Evolutionary conservation across 176 grass and related monocot genomes (phyloP), one percentile per base, ranked within the genome.

Genomic region (Poa pratensis): DNA sequence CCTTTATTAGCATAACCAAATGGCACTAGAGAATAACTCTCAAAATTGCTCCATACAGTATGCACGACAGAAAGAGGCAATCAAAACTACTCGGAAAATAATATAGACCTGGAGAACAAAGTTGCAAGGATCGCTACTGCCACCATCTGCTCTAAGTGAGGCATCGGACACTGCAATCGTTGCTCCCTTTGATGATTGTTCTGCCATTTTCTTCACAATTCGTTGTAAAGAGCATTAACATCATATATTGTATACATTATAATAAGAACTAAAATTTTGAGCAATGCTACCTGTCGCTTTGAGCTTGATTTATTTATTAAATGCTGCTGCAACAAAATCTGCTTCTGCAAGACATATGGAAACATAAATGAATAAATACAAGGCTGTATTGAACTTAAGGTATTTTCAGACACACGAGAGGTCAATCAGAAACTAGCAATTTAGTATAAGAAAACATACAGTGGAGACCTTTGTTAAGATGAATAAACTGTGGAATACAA

Each of bases 201-300:
- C 88, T 62, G 60, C 13, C 83, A 93, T 85, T 90, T 93, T 97
- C 95, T 97, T 83, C 68, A 91, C 67, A 84, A 82, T 83, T 55
- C 42, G 42, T 82, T 40, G 49, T 39, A 55, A 69, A 80, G 17
- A 80, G 60, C 3, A 11, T 90, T 80, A 79, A 37, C 37, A 60
- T 68, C 13, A 17, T 72, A 57, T 22, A n/a, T 50, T 54, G n/a
- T 49, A 73, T 66, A 75, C 46, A 43, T 73, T 19, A 39, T 15
- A 75, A 61, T 69, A 72, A 78, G 50, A 73, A 70, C 49, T 78
- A 35, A 77, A 58, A 72, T 43, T 50, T 63, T 65, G 9, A 75
- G 37, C 22, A 65, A 69, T n/a, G 79, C 20, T 85, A 97, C 95
- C 70, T 91, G 89, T 95, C 72, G 94, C 87, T 93, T 82, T 26